A percentile compares a stretch with the other conserved stretches of the same genome.
These are phyloP conservation scores for Candida sanyaensis DNA, from an alignment of 1,139 yeast species.

Conservation along the genomic window DNA sequence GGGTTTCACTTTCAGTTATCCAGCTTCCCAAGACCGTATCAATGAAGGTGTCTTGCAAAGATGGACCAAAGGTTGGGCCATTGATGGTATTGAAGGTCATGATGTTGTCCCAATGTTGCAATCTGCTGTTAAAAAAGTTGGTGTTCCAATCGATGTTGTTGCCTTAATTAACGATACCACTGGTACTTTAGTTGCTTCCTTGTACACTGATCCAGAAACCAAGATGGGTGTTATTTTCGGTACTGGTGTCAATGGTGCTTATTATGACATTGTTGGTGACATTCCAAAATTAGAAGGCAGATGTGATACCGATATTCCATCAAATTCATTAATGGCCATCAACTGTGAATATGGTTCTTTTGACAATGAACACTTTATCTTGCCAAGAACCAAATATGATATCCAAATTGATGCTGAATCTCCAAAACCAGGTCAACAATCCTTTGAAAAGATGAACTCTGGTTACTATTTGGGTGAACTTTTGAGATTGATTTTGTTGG, in stretches of 20 bases:
- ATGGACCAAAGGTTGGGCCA: constrained; percentile 99
- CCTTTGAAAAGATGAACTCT: constrained; percentile 96
- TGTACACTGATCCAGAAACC: constrained; percentile 85
- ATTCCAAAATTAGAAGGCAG: constrained; percentile 84
- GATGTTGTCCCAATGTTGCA: constrained; percentile 94
- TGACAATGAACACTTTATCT: constrained; percentile 80
- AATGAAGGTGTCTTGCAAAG: constrained; percentile 86
- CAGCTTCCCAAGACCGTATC: constrained; percentile 82
- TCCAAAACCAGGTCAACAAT: constrained; percentile 96
- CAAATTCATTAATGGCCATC: constrained; percentile 83
- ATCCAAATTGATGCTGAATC: constrained; percentile 76
- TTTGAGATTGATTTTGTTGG: constrained; percentile 77
- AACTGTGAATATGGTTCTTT: constrained; percentile 99
- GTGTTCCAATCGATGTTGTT: constrained; percentile 81
- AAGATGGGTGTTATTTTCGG: constrained; percentile 97
- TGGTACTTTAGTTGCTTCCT: constrained; percentile 95
- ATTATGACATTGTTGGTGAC: constrained; percentile 73
- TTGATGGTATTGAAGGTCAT: constrained; percentile 89
- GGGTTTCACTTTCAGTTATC: constrained; percentile 96
- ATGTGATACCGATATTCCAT: constrained; percentile 61
- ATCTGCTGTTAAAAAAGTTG: constrained; percentile 60
- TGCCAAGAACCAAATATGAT: constrained; percentile 93
- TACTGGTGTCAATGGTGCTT: constrained; percentile 98
- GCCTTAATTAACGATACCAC: constrained; percentile 97
- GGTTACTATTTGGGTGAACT: constrained; percentile 96